Base-by-base conservation (phyloP, 371 early-diverging fungal genomes). In the Mortierella sp. region DNA sequence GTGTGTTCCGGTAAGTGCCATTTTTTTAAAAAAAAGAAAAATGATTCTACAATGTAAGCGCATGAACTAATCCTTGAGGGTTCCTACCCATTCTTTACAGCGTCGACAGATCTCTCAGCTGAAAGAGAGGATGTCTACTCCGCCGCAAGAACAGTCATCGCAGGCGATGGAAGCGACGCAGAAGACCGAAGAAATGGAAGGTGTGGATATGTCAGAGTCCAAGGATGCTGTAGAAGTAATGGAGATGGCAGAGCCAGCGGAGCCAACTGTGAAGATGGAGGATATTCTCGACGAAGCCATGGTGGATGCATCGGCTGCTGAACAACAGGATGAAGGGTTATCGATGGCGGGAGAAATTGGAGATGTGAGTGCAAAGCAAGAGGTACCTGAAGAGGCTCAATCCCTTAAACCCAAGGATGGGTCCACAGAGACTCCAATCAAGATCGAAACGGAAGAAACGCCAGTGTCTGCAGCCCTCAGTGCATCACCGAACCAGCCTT, bases 281-380 rank as follows among this genome's bases (percentile, higher is more conserved):
- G 76, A 76, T 34, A 52, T 64, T 37, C 32, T 76, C 31, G 65
- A 76, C 23, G 65, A 62, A 31, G 49, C 54, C 8, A 81, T 80
- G 50, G 55, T 84, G 39, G 70, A 50, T 17, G 21, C 47, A 2
- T 52, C 64, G 6, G 67, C 56, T 11, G 51, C 28, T 12, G 12
- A 39, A 4, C 32, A 28, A 15, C 56, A 50, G 23, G 63, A 75
- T 21, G 70, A 72, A 24, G 76, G 78, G 12, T 85, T 83, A 0
- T 42, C 89, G 32, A 69, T 75, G 0, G 56, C 82, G 0, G 86
- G 82, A 11, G 34, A 80, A 2, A 82, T 4, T 44, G 81, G 39
- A 89, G 14, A 87, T 30, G 80, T 75, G 11, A 84, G 87, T 54
- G 82, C 89, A 56, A 85, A 89, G 55, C 67, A 90, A 55, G 89